phyloP scores from a whole-genome alignment of 2,329 filamentous ascomycete genomes.

The Paraphoma sp. region DNA sequence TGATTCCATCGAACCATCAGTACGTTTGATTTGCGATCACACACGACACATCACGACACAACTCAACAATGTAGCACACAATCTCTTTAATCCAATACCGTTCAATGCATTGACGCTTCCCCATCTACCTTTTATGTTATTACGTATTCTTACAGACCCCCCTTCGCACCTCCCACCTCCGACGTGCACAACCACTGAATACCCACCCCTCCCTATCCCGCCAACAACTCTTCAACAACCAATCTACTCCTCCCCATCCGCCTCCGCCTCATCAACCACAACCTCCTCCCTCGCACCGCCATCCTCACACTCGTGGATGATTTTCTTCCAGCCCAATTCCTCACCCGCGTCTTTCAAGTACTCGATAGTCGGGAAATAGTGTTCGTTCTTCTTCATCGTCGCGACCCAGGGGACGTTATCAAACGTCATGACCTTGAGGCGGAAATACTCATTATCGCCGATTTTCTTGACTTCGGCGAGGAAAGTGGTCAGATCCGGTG shows the following conservation, averaged over 20 bases:
- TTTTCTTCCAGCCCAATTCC: constrained; percentile 63
- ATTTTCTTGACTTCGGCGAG: constrained; percentile 83
- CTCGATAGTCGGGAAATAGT: constrained; percentile 80
- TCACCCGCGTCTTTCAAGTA: constrained; percentile 64
- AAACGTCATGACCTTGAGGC: constrained; percentile 95
- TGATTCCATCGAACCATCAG: too few relatives aligned
- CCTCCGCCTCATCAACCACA: constrained; percentile 33
- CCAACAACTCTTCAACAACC: too few relatives aligned
- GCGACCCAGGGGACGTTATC: constrained; percentile 99
- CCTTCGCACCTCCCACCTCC: not conserved
- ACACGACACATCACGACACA: too few relatives aligned
- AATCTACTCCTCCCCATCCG: constrained; percentile 28
- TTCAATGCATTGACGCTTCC: too few relatives aligned
- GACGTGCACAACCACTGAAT: too few relatives aligned
- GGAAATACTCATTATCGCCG: constrained; percentile 97
- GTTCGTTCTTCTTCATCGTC: constrained; percentile 99
- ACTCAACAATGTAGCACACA: too few relatives aligned
- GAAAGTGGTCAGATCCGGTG: constrained; percentile 82
- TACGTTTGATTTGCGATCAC: too few relatives aligned
- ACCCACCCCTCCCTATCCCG: too few relatives aligned
- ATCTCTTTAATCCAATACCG: too few relatives aligned
- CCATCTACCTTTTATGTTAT: too few relatives aligned
- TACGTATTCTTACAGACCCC: not conserved
- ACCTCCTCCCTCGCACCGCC: constrained; percentile 43
- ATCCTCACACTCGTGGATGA: constrained; percentile 60